phyloP scores from a whole-genome alignment of 2,329 filamentous ascomycete genomes.

The Sclerotinia sclerotiorum region DNA sequence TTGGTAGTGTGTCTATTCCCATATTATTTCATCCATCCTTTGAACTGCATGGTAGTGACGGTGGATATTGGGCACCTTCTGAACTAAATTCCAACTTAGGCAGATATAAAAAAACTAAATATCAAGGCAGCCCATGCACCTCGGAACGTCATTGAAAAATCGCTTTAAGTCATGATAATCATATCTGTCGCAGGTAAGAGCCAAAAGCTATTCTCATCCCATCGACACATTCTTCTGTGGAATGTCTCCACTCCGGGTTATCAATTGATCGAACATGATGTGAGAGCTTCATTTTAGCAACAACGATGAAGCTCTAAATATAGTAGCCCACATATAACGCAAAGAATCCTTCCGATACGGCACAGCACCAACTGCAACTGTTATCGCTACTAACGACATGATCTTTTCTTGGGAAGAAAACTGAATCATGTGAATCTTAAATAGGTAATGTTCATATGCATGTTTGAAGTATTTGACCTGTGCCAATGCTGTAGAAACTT shows the following conservation, averaged over 20 bases:
- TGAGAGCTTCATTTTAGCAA: not conserved
- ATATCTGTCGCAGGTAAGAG: not conserved
- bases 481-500: not conserved
- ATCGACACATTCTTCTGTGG: not conserved
- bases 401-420: not conserved
- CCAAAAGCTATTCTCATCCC: not conserved
- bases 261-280: constrained; percentile 1
- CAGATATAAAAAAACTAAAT: not conserved
- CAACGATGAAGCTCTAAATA: not conserved
- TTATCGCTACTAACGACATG: not conserved
- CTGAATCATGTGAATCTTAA: not conserved
- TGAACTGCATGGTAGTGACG: not conserved
- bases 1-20: not conserved
- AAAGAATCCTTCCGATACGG: not conserved
- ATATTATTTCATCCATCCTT: not conserved
- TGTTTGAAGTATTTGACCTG: not conserved
- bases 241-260: not conserved
- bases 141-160: not conserved
- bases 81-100: not conserved
- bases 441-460: not conserved
- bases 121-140: not conserved
- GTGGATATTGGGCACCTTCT: not conserved
- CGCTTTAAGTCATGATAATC: not conserved
- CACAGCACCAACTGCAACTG: constrained; percentile 7
- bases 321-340: not conserved